A percentile compares a stretch with the other conserved stretches of the same genome.
These are phyloP conservation scores for Castanospermum australe DNA, from an alignment of 306 rosid species.

Conservation along the genomic window DNA sequence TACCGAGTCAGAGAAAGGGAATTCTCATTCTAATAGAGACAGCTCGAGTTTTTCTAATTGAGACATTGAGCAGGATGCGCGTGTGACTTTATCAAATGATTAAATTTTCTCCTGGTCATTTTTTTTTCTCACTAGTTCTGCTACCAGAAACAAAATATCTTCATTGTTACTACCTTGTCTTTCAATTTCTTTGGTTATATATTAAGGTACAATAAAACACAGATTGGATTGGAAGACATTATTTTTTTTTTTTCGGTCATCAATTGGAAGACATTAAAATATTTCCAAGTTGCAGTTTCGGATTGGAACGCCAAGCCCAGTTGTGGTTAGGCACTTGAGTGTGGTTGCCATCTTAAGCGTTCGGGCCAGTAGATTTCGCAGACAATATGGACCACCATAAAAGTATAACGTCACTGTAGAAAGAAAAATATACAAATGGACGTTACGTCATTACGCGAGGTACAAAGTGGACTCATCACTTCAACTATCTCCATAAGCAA, in stretches of 20 bases:
- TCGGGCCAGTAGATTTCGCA: background rate
- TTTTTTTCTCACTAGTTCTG: background rate
- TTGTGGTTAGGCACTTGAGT: background rate
- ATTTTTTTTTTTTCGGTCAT: no score
- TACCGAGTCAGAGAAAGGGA: background rate
- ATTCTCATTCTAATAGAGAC: background rate
- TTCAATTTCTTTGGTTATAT: background rate
- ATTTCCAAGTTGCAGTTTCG: background rate
- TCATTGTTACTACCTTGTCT: background rate
- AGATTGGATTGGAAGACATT: background rate
- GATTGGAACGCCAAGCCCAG: background rate
- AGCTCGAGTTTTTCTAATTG: background rate
- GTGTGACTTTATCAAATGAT: background rate
- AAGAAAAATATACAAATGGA: no score
- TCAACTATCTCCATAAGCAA: no score
- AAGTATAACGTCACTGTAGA: background rate
- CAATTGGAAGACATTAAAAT: background rate
- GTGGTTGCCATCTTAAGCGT: background rate
- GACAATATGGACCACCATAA: background rate
- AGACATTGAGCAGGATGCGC: background rate
- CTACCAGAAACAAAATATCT: background rate
- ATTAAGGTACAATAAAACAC: background rate
- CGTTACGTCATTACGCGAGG: no score
- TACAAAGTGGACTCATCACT: no score
- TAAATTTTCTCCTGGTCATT: background rate